Conservation (phyloP, 108 stramenopile species). For the Schizochytrium sp. region DNA sequence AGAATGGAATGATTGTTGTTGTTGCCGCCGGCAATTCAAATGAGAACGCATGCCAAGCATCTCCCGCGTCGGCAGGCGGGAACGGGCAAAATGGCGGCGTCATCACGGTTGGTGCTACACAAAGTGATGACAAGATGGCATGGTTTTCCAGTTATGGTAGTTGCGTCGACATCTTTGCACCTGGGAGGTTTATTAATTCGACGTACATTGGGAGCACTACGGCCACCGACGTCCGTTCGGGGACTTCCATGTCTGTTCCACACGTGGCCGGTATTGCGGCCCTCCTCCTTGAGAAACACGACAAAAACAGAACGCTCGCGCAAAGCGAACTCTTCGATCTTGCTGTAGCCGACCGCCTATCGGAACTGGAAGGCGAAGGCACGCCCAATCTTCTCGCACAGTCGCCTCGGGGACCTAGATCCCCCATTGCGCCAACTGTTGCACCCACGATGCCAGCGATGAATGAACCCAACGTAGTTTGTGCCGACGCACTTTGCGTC, state of each 20-base stretch:
- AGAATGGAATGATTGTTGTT: not conserved
- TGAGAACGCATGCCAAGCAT: not conserved
- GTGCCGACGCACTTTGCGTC: not conserved
- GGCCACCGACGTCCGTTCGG: not conserved
- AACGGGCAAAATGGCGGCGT: not conserved
- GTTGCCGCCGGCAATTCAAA: conserved; percentile 27
- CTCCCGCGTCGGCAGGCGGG: not conserved
- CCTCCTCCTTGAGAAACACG: not conserved
- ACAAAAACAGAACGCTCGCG: not conserved
- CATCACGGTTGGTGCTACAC: conserved; percentile 17
- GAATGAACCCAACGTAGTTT: not conserved
- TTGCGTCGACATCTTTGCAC: conserved; percentile 21
- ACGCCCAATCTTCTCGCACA: not conserved
- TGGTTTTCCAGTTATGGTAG: conserved; percentile 13
- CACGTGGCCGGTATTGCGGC: conserved; percentile 27
- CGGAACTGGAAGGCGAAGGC: not conserved
- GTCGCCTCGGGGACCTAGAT: not conserved
- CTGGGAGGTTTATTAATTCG: conserved; percentile 7
- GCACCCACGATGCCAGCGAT: not conserved
- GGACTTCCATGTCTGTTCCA: conserved; percentile 32
- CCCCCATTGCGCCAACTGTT: not conserved
- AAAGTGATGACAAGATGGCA: not conserved
- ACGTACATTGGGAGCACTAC: not conserved
- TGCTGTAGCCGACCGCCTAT: not conserved
- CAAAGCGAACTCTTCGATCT: not conserved